Conservation (phyloP, 192 early-diverging fungal species). For the Powellomyces hirtus region DNA sequence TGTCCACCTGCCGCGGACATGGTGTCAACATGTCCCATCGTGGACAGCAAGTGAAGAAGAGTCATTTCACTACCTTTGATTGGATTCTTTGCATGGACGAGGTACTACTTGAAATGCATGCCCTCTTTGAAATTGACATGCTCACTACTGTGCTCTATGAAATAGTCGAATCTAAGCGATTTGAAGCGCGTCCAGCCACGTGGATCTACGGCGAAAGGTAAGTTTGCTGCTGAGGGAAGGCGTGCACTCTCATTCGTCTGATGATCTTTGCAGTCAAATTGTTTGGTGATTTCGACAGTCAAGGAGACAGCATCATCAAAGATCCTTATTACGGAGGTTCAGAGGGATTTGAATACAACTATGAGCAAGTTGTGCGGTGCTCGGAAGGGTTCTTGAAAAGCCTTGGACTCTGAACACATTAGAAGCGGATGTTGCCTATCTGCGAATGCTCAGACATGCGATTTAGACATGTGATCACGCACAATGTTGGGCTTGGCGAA, state of each 20-base stretch:
- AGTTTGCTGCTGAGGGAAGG: neutral
- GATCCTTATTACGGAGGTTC: constrained; percentile 72
- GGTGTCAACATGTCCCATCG: constrained; percentile 72
- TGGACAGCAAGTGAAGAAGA: constrained; percentile 63
- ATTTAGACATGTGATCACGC: too few relatives aligned
- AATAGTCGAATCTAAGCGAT: constrained; percentile 61
- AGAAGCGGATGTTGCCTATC: too few relatives aligned
- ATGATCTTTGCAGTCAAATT: constrained; percentile 44
- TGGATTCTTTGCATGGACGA: constrained; percentile 93
- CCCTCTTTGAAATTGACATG: constrained; percentile 1
- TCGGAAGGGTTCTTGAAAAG: constrained; percentile 67
- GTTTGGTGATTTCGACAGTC: constrained; percentile 78
- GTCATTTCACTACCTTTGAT: constrained; percentile 74
- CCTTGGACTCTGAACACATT: constrained; percentile 47
- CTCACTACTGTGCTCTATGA: neutral
- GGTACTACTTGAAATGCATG: neutral
- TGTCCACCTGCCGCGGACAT: constrained; percentile 64
- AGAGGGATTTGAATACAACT: constrained; percentile 79
- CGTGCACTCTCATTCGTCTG: neutral
- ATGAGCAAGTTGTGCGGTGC: constrained; percentile 67
- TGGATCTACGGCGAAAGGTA: constrained; percentile 38
- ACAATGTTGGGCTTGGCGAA: too few relatives aligned
- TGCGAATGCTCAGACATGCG: too few relatives aligned
- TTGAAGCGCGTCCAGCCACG: constrained; percentile 46
- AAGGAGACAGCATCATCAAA: constrained; percentile 68